Evolutionary conservation across 1,284 basidiomycete genomes (phyloP).

Genomic region (Cryptococcus sp.): DNA sequence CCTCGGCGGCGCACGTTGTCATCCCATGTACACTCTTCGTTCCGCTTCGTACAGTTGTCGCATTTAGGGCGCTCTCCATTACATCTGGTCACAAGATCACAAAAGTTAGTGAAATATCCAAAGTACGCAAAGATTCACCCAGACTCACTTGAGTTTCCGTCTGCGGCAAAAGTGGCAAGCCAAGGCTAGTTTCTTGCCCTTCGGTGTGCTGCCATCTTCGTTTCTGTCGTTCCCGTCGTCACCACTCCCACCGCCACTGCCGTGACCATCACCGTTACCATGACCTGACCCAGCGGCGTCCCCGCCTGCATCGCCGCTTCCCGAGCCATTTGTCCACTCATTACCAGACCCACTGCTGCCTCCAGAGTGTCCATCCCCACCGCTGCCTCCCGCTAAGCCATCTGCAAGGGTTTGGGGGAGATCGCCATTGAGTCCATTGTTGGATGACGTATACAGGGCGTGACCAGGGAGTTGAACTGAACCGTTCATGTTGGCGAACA

Average conservation of each 20-base stretch:
- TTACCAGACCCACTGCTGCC: conserved; percentile 3
- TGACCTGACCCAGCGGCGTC: conserved; percentile 2
- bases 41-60: conserved; percentile 50
- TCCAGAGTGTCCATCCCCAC: conserved; percentile 4
- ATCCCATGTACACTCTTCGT: conserved; percentile 51
- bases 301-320: conserved; percentile 7
- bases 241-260: conserved; percentile 6
- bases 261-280: conserved; percentile 3
- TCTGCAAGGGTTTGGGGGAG: conserved; percentile 6
- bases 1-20: conserved; percentile 53
- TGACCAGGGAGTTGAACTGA: conserved; percentile 7
- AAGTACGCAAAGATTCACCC: not conserved
- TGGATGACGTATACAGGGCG: conserved; percentile 10
- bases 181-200: conserved; percentile 45
- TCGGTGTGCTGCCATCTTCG: conserved; percentile 1
- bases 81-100: conserved; percentile 34
- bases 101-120: not conserved
- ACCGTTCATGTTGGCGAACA: conserved; percentile 17
- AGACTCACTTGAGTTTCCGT: conserved; percentile 53
- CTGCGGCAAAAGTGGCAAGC: conserved; percentile 55
- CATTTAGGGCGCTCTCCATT: conserved; percentile 51
- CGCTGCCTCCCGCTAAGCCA: conserved; percentile 7
- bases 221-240: conserved; percentile 2
- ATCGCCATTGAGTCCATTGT: conserved; percentile 4
- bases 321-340: conserved; percentile 3